A percentile compares a stretch with the other conserved stretches of the same genome.
Conservation (phyloP, 768 basidiomycete genomes). For the Auricularia sp. region DNA sequence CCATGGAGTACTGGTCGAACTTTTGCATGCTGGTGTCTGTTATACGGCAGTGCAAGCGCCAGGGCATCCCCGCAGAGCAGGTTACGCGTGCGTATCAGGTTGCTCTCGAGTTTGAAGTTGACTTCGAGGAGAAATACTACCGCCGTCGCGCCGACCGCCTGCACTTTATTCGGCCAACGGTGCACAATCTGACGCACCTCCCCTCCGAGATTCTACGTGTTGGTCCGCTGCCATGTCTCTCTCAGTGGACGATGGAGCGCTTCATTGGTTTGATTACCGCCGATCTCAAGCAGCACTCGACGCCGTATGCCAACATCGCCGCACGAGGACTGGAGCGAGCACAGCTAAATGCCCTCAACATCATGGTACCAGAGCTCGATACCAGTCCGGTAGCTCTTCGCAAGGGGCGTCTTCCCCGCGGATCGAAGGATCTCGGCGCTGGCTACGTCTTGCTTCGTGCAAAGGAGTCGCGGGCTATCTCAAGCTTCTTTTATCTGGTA, state of each 20-base stretch:
- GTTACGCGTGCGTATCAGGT: background rate
- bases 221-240: slow-evolving; percentile 5
- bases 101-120: background rate
- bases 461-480: background rate
- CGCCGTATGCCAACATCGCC: background rate
- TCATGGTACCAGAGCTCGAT: slow-evolving; percentile 8
- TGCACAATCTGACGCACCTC: background rate
- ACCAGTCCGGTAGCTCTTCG: background rate
- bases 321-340: background rate
- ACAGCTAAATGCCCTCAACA: slow-evolving; percentile 10
- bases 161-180: background rate
- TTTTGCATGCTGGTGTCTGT: slow-evolving; percentile 10
- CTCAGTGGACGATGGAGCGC: background rate
- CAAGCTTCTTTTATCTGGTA: too few species aligned
- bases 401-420: background rate
- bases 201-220: slow-evolving; percentile 10
- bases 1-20: slow-evolving; percentile 12
- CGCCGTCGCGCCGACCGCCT: background rate
- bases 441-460: slow-evolving; percentile 8
- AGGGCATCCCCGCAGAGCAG: background rate
- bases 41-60: background rate
- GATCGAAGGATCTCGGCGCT: slow-evolving; percentile 5
- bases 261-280: background rate
- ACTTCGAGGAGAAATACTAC: background rate
- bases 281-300: slow-evolving; percentile 1